Evolutionary conservation across 352 stramenopile species (phyloP).

Genomic region (Phytophthora palmivora): DNA sequence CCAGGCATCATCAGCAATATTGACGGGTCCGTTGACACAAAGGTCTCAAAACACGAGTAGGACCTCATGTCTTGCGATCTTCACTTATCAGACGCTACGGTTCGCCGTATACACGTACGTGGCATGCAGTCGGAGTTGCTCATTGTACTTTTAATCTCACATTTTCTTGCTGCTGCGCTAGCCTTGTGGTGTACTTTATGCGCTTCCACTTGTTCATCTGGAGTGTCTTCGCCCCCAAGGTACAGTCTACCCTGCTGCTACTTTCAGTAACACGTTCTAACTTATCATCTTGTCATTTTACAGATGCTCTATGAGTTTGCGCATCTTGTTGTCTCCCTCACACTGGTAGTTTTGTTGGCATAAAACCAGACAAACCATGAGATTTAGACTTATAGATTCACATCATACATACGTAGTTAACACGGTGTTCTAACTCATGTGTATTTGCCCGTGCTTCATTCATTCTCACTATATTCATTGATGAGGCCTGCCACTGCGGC

Average conservation of each 20-base stretch:
- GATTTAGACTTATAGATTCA: constrained; percentile 15
- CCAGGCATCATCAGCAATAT: constrained; percentile 1
- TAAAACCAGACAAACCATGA: not conserved
- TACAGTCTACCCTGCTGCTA: constrained; percentile 23
- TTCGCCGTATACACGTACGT: constrained; percentile 77
- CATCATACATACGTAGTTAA: no score
- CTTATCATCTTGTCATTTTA: constrained; percentile 7
- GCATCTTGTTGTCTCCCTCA: constrained; percentile 48
- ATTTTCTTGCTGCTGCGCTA: constrained; percentile 25
- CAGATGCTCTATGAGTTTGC: constrained; percentile 86
- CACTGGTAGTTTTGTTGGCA: constrained; percentile 25
- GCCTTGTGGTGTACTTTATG: constrained; percentile 87
- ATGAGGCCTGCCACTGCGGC: no score
- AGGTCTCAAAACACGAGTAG: constrained; percentile 2
- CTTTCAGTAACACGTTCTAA: constrained; percentile 4
- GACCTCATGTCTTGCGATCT: constrained; percentile 40
- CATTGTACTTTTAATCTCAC: constrained; percentile 12
- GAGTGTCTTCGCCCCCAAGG: constrained; percentile 92
- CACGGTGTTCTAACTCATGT: no score
- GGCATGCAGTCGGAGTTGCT: not conserved
- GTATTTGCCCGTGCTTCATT: no score
- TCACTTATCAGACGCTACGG: constrained; percentile 65
- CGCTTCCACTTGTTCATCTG: constrained; percentile 92
- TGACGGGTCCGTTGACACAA: not conserved
- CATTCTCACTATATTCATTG: no score